Conservation (phyloP, 208 protist species). For the Trypanosoma grayi region DNA sequence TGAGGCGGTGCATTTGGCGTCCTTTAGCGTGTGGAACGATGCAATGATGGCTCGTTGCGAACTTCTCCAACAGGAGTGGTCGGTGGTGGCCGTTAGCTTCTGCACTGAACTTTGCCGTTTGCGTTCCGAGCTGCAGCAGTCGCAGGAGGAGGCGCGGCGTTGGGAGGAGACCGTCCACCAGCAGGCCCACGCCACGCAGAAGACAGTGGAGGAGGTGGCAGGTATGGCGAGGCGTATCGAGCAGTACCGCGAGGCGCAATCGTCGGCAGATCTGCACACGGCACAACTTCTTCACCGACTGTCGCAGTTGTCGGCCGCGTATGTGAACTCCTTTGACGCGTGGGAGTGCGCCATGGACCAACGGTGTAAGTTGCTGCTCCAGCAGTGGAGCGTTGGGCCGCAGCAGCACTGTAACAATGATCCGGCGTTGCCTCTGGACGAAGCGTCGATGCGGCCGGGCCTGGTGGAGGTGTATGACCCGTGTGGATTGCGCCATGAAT, state of each 20-base stretch:
- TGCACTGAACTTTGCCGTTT: background rate
- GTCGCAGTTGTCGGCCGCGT: background rate
- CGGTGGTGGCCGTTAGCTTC: background rate
- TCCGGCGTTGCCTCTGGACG: background rate
- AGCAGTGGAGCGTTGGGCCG: background rate
- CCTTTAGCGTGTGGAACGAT: conserved; percentile 4
- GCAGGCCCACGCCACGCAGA: background rate
- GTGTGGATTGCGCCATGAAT: conserved; percentile 32
- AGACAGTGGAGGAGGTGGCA: background rate
- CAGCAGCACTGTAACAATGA: background rate
- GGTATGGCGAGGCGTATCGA: conserved; percentile 1
- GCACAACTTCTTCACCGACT: background rate
- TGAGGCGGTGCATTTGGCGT: background rate
- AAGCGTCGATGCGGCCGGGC: background rate
- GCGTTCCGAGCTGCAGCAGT: background rate
- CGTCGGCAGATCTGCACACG: background rate
- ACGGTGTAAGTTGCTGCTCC: conserved; percentile 11
- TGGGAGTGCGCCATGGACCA: conserved; percentile 8
- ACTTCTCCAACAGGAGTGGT: background rate
- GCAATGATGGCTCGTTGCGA: conserved; percentile 6
- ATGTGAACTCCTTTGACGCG: conserved; percentile 1
- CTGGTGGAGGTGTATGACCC: conserved; percentile 26
- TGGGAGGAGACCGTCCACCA: conserved; percentile 2
- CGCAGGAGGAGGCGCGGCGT: background rate
- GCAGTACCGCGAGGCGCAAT: background rate